Base-by-base conservation (phyloP, 2,329 filamentous ascomycete genomes). In the Exserohilum rostratum region DNA sequence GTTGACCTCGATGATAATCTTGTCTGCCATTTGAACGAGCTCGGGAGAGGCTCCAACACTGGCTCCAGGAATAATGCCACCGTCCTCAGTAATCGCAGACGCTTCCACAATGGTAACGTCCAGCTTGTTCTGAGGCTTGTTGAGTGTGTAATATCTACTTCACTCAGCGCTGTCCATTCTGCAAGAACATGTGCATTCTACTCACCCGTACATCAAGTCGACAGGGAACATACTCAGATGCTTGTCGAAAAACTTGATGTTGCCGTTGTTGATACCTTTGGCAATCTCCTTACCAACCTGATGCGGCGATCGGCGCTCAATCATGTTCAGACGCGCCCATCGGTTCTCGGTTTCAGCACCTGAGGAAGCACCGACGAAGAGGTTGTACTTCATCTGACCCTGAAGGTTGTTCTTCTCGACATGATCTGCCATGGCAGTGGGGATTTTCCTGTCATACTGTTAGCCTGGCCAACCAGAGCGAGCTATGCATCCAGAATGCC, bases 191-290 rank as follows among this genome's bases (percentile, higher is more conserved):
- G 40, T 15, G 47, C 6, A 13, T n/a, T 6, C 12, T 64, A 69
- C 68, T 69, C 76, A 72, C 45, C 77, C 79, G 73, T 95, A 95
- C 74, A 93, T 89, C 61, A 96, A 80, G 72, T 96, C 91, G 34
- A 88, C 84, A 3, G 91, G 91, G 74, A 96, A 96, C 91, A 96
- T 96, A 77, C 88, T 92, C 71, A 96, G 76, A 79, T 96, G 91
- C 80, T 96, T 96, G 76, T 96, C 91, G 73, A 96, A 96, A 78
- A 96, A 96, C 60, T 93, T 87, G 78, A 96, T 96, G 64, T 88
- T 83, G 38, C 91, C 91, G 66, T 88, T 87, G 76, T 96, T 96
- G 78, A 96, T 96, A 9, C 91, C 91, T 80, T 91, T 93, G 57
- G 91, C 86, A 62, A 96, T 96, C 55, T 90, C 84, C 80, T 96